Percentiles rank a stretch among this genome's conserved stretches.
Conservation (phyloP, 1,139 yeast species). For the Zygosaccharomyces sapae region DNA sequence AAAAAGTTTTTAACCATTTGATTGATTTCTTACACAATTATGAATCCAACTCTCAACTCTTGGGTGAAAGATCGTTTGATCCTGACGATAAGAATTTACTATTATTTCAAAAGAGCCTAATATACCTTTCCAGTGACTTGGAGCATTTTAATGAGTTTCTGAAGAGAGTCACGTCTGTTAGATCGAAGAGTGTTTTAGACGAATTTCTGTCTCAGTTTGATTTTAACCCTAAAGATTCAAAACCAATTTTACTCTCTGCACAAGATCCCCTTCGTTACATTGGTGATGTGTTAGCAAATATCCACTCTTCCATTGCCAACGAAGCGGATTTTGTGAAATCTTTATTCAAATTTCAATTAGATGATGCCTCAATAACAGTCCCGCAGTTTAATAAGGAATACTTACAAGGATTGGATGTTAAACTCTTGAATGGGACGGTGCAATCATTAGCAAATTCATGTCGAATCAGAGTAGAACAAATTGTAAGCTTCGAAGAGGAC, state of each 20-base stretch:
- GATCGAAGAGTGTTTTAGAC: constrained; percentile 54
- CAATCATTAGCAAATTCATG: constrained; percentile 50
- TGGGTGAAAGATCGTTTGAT: constrained; percentile 23
- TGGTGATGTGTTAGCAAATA: constrained; percentile 85
- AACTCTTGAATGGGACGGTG: constrained; percentile 41
- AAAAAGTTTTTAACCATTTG: constrained; percentile 36
- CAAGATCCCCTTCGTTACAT: constrained; percentile 79
- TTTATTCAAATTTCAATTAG: constrained; percentile 43
- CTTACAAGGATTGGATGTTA: constrained; percentile 33
- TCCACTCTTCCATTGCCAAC: constrained; percentile 81
- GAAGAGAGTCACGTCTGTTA: constrained; percentile 52
- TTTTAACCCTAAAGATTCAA: constrained; percentile 30
- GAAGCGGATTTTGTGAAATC: constrained; percentile 73
- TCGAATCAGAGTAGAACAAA: constrained; percentile 57
- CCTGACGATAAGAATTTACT: constrained; percentile 20
- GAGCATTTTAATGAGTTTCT: constrained; percentile 49
- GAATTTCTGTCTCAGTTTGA: constrained; percentile 55
- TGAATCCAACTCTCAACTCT: constrained; percentile 22
- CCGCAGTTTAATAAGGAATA: constrained; percentile 29
- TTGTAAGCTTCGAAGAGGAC: constrained; percentile 61
- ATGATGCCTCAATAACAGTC: constrained; percentile 24
- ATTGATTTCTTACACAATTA: constrained; percentile 35
- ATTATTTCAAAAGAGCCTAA: constrained; percentile 31
- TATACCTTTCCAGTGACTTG: constrained; percentile 37
- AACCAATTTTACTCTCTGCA: constrained; percentile 60